Evolutionary conservation across 2,329 filamentous ascomycete genomes (phyloP), one percentile per base, ranked within the genome.

Genomic region (Clonostachys rhizophaga): DNA sequence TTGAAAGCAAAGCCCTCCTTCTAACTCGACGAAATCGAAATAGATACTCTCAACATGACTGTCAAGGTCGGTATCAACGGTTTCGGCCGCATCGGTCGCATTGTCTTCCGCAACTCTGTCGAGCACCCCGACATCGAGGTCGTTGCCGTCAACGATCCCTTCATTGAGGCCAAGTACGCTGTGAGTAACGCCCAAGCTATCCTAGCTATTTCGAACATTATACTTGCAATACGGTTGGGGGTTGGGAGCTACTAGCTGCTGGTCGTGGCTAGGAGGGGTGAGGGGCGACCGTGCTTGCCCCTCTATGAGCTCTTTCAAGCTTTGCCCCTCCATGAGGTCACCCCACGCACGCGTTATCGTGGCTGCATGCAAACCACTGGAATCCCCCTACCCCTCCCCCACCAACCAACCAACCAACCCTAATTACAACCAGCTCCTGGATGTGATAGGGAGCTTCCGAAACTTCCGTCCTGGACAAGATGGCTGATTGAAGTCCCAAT

Each of bases 31-130:
- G 6, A 9, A n/a, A 13, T 33, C 24, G 16, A 40, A 18, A 34
- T 36, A 20, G 34, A 34, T 34, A 13, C 43, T 35, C 34, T 20
- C 62, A 66, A 55, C 59, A 71, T 71, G 68, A 62, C 67, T 69
- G 70, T 78, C 70, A 83, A 95, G 84, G 89, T 95, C 70, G 91
- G 91, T 74, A 96, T 96, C 87, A 97, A 96, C 87, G 92, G 94
- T 75, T 99, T 99, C 82, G 94, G 94, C 79, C 91, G 94, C 76
- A 99, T 99, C 76, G 94, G 94, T 68, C 89, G 94, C 74, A 96
- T 99, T 73, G 86, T 97, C 81, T 94, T 97, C 88, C 90, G 92
- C 79, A 97, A 96, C 80, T 89, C 92, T 65, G 71, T 95, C 69
- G 87, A 95, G 84, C 87, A 92, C 77, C 74, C 81, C 64, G 87